phyloP scores from a whole-genome alignment of 495 filamentous ascomycete genomes.

The Parathielavia appendiculata region DNA sequence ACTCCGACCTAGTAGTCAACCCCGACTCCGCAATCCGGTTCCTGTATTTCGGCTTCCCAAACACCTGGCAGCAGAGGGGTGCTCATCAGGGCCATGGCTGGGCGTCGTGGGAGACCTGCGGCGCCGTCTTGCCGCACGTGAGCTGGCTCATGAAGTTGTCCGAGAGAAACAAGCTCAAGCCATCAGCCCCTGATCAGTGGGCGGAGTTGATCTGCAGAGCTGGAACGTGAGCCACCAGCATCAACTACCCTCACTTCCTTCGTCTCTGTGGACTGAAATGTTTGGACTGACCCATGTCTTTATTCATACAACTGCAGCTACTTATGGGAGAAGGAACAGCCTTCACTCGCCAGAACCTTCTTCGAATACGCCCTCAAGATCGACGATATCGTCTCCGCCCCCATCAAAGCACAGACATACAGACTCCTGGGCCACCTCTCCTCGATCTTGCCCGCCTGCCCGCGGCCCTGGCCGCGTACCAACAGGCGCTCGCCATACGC shows the following conservation, averaged over 20 bases:
- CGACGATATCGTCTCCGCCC: background rate
- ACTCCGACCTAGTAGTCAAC: background rate
- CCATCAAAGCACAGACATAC: background rate
- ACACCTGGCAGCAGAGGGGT: conserved; percentile 9
- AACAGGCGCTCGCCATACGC: conserved; percentile 4
- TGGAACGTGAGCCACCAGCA: conserved; percentile 15
- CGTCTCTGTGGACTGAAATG: too few species aligned
- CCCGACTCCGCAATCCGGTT: conserved; percentile 13
- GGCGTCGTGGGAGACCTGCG: conserved; percentile 13
- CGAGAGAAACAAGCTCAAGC: conserved; percentile 6
- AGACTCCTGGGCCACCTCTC: background rate
- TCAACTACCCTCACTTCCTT: too few species aligned
- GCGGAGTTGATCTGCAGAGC: conserved; percentile 13
- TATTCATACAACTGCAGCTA: conserved; percentile 1
- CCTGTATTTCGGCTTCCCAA: conserved; percentile 14
- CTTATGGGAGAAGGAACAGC: conserved; percentile 12
- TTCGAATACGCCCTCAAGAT: background rate
- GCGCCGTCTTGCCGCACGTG: conserved; percentile 7
- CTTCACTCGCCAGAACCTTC: conserved; percentile 3
- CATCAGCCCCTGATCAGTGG: conserved; percentile 2
- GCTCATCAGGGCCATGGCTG: conserved; percentile 16
- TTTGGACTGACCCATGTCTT: too few species aligned
- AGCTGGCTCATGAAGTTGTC: conserved; percentile 8
- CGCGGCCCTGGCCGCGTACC: conserved; percentile 12
- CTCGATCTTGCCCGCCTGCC: conserved; percentile 12